phyloP scores from a whole-genome alignment of 129 eudicot genomes.

The Apium graveolens region DNA sequence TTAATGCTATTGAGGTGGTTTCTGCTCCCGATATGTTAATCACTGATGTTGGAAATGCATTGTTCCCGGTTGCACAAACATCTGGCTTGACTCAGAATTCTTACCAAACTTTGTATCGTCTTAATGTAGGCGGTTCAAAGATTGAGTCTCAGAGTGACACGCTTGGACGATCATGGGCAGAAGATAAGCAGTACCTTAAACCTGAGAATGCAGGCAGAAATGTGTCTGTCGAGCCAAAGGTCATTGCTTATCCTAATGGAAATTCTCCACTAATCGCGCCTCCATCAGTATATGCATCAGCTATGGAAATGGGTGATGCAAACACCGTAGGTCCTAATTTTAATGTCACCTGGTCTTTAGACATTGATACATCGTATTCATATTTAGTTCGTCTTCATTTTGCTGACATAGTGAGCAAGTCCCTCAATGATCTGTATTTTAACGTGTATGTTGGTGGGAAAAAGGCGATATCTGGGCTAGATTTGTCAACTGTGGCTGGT shows the following conservation, averaged over 20 bases:
- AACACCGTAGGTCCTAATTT: constrained; percentile 43
- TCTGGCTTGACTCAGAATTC: constrained; percentile 37
- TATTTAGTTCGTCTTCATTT: constrained; percentile 76
- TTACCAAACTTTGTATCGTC: constrained; percentile 44
- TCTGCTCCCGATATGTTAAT: constrained; percentile 66
- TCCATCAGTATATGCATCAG: constrained; percentile 62
- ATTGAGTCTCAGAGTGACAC: constrained; percentile 55
- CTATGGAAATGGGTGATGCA: constrained; percentile 59
- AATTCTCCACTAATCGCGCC: constrained; percentile 78
- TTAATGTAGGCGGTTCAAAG: constrained; percentile 55
- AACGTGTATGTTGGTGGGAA: constrained; percentile 67
- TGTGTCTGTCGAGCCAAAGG: constrained; percentile 36
- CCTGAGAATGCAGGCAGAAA: constrained; percentile 24
- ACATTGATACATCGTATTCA: constrained; percentile 38
- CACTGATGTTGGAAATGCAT: constrained; percentile 20
- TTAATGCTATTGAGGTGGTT: constrained; percentile 74
- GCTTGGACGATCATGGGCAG: constrained; percentile 55
- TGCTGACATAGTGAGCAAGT: constrained; percentile 74
- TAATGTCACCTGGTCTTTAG: constrained; percentile 67
- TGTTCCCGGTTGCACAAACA: constrained; percentile 43
- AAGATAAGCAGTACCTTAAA: constrained; percentile 38
- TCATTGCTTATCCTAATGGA: constrained; percentile 47
- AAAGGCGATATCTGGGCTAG: constrained; percentile 49
- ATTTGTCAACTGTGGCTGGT: constrained; percentile 43
- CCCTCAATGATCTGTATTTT: constrained; percentile 58